phyloP scores from a whole-genome alignment of 768 basidiomycete genomes.

The Trametes meyenii region DNA sequence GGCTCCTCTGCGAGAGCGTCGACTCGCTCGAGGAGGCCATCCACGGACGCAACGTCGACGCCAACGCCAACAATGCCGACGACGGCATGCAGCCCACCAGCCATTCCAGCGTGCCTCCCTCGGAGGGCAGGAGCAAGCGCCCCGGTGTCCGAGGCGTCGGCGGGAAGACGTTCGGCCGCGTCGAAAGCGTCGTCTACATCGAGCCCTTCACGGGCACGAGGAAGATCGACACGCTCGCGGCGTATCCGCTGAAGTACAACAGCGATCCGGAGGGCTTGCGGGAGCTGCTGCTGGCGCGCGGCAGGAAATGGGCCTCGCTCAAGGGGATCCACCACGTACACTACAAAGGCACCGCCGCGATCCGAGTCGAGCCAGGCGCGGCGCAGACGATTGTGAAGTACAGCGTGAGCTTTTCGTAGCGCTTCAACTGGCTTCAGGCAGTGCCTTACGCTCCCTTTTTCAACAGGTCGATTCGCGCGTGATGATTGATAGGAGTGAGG shows the following conservation, averaged over 20 bases:
- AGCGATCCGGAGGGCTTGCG: constrained; percentile 43
- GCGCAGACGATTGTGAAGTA: constrained; percentile 44
- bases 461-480: constrained; percentile 56
- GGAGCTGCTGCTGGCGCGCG: constrained; percentile 44
- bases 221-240: constrained; percentile 52
- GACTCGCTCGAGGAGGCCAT: constrained; percentile 17
- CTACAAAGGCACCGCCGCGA: constrained; percentile 49
- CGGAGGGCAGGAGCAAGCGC: neutral
- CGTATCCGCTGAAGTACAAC: constrained; percentile 56
- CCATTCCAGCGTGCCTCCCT: neutral
- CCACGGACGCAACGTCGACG: constrained; percentile 13
- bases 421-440: too few species aligned
- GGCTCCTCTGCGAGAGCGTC: constrained; percentile 12
- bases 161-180: constrained; percentile 40
- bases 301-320: constrained; percentile 58
- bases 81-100: neutral
- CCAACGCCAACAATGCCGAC: neutral
- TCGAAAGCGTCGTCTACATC: constrained; percentile 3
- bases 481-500: constrained; percentile 58
- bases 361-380: constrained; percentile 5
- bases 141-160: constrained; percentile 21
- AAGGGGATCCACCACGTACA: constrained; percentile 47
- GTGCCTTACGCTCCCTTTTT: neutral
- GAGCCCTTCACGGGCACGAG: constrained; percentile 49
- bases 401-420: constrained; percentile 39